Evolutionary conservation across 1,139 yeast species (phyloP), one percentile per base, ranked within the genome.

Genomic region (Kazachstania sp.): DNA sequence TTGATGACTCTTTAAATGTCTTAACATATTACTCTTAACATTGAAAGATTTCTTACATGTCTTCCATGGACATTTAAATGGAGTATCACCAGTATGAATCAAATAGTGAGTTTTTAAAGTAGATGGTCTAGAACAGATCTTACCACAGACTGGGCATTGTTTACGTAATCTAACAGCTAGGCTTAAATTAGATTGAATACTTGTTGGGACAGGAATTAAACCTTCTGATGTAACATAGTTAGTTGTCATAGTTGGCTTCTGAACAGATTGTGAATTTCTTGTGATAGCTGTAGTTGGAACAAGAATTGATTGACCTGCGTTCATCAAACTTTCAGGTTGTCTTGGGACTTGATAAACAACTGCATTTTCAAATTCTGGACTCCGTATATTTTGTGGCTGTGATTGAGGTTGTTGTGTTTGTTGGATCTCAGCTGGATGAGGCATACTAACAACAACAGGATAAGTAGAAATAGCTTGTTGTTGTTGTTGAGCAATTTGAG

Each of bases 81-180:
- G 87, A 60, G 86, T 86, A 61, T 86, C 95, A 4, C 96, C 96
- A 0, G 96, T 86, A 64, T 87, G 96, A 11, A 87, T 81, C 61
- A 85, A 81, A 65, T 78, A 74, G 66, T 87, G 96, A 2, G 94
- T 86, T 61, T 81, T 85, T 50, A 87, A 71, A 4, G 94, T 83
- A 13, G 87, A 80, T 3, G 96, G 95, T 51, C 96, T 72, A 44
- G 86, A 83, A 69, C 88, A 87, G 44, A 81, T 80, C 65, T 86
- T 86, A 46, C 79, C 76, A 65, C 96, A 87, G 15, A 80, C 74
- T 20, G 74, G 71, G 63, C 96, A 87, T 45, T 60, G 63, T 48
- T 59, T 60, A 20, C 58, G 49, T 34, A 50, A 26, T 18, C 47
- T 39, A n/a, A 38, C 47, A 34, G 51, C 53, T 26, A 50, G 31